Base-by-base conservation (phyloP, 2,329 filamentous ascomycete genomes). In the Trichoderma pleuroti region DNA sequence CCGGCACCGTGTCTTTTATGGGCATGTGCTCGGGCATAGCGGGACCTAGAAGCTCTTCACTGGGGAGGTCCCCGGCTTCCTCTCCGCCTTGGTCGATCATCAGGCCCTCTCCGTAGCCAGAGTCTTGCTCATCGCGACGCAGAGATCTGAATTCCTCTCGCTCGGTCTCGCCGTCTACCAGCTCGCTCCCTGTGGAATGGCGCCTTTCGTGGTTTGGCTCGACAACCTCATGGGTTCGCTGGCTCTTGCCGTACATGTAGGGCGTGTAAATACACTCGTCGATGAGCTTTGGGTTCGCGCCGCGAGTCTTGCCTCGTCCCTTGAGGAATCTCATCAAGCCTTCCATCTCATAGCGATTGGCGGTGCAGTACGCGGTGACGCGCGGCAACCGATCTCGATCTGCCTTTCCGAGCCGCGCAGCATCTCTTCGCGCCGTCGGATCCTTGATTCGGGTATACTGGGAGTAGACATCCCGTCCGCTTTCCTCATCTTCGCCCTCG, bases 401-500 rank as follows among this genome's bases (percentile, higher is more conserved):
- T 49, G 95, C 94, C 81, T 98, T 99, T 46, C 96, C 96, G 52
- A 99, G 82, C 70, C 94, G 86, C 32, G 96, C 96, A 18, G 96
- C 96, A 85, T 98, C 95, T 76, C 96, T 88, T 72, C 96, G 86
- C 10, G 96, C 96, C 0, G 92, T 97, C 0, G 95, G 94, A 78
- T 99, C 96, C 80, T 98, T 98, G 82, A 99, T 99, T 57, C 96
- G 88, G 10, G 95, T 97, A 80, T 98, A 98, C 80, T 99, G 96
- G 30, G 94, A 95, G 82, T 99, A 99, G 36, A 99, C 96, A 79
- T 99, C 96, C 74, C 94, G 87, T 11, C 94, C 94, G 77, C 93
- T 96, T 81, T 98, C 95, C 77, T 97, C 95, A 73, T 98, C 94
- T 8, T 74, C 85, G 75, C 86, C 89, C 56, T 94, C 93, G 30